phyloP scores from a whole-genome alignment of 2,329 filamentous ascomycete species.

The Monosporascus cannonballus region DNA sequence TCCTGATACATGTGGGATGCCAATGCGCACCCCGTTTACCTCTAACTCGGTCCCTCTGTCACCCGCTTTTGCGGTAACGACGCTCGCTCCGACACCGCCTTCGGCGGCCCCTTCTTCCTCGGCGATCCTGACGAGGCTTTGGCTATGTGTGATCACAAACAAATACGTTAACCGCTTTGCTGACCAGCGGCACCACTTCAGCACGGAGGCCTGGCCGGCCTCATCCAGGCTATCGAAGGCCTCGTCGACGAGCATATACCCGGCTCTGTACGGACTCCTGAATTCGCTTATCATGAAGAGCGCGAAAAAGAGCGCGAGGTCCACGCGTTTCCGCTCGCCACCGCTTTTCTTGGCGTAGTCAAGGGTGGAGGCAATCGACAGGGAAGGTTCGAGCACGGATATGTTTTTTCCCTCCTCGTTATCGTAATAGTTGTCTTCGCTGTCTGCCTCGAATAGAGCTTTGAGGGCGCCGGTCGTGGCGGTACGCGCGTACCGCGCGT shows the following conservation, averaged over 20 bases:
- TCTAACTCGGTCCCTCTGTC: background rate
- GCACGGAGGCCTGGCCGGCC: conserved; percentile 22
- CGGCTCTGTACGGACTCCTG: conserved; percentile 21
- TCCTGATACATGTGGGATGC: too few relatives aligned
- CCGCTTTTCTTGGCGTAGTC: conserved; percentile 27
- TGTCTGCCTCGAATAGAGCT: conserved; percentile 13
- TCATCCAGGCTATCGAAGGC: conserved; percentile 27
- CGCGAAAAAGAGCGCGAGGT: conserved; percentile 29
- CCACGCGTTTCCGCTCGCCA: conserved; percentile 29
- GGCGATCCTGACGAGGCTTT: conserved; percentile 1
- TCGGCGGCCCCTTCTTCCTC: background rate
- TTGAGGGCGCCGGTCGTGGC: conserved; percentile 20
- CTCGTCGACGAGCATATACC: conserved; percentile 29
- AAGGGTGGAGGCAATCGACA: conserved; percentile 15
- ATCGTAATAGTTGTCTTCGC: background rate
- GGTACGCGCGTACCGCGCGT: conserved; percentile 18
- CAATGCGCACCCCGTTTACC: background rate
- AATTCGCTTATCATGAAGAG: conserved; percentile 22
- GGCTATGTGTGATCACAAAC: conserved; percentile 21
- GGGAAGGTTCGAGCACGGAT: conserved; percentile 17
- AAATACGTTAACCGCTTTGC: conserved; percentile 12
- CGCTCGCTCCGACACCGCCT: background rate
- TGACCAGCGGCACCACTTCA: conserved; percentile 15
- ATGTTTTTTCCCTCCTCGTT: background rate
- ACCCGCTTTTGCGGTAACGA: conserved; percentile 1